Evolutionary conservation across 1,284 basidiomycete genomes (phyloP).

Genomic region (Boletus subluridellus): DNA sequence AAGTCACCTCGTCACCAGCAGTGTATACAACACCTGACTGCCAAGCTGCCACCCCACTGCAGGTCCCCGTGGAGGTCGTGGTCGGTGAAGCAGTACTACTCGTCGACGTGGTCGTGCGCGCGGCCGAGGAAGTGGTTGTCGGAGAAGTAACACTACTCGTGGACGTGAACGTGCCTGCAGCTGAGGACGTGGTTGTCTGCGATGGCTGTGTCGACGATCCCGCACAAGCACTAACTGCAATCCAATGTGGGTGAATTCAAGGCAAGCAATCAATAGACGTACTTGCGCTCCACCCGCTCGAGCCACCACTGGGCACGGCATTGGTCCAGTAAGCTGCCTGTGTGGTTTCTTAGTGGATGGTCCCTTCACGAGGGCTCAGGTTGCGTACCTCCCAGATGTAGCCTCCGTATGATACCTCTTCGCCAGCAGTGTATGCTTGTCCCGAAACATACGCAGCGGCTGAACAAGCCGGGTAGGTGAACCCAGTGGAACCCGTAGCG

Average conservation of each 20-base stretch:
- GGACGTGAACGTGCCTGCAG: constrained; percentile 1
- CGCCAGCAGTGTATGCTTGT: constrained; percentile 48
- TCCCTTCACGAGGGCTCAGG: neutral
- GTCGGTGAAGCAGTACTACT: constrained; percentile 26
- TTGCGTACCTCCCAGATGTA: constrained; percentile 61
- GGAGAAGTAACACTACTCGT: constrained; percentile 26
- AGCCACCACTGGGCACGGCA: constrained; percentile 42
- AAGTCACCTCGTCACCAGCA: constrained; percentile 50
- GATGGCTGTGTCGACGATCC: constrained; percentile 20
- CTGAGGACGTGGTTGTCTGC: constrained; percentile 16
- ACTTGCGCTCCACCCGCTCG: constrained; percentile 65
- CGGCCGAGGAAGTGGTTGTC: constrained; percentile 10
- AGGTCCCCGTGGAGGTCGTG: constrained; percentile 38
- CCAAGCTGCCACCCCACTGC: constrained; percentile 53
- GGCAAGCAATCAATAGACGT: constrained; percentile 26
- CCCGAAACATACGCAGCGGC: constrained; percentile 52
- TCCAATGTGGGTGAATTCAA: constrained; percentile 1
- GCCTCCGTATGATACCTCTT: constrained; percentile 53
- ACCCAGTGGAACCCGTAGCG: constrained; percentile 62
- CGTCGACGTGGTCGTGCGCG: constrained; percentile 8
- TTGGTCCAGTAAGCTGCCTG: constrained; percentile 62
- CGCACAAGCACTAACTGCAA: constrained; percentile 49
- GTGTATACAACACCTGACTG: constrained; percentile 44
- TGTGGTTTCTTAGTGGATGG: neutral
- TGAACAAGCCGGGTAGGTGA: constrained; percentile 60